Conservation (phyloP, 768 basidiomycete genomes). For the Cytidiella melzeri region DNA sequence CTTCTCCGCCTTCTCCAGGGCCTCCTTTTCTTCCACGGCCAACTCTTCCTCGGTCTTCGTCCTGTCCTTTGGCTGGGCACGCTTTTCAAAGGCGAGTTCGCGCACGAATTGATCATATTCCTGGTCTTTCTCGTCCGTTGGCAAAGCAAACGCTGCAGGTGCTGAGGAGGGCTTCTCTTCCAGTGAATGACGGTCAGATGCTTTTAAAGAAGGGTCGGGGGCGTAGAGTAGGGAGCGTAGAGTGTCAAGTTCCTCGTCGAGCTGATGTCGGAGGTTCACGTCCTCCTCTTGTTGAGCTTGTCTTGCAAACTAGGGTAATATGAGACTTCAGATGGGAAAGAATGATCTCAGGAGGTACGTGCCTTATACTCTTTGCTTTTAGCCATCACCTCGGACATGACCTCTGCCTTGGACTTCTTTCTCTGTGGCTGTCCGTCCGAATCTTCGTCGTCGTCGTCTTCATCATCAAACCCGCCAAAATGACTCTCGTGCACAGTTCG, state of each 20-base stretch:
- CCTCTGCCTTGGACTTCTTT: slow-evolving; percentile 91
- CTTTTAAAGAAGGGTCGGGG: slow-evolving; percentile 35
- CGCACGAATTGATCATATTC: slow-evolving; percentile 92
- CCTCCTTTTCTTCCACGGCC: slow-evolving; percentile 81
- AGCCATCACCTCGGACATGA: slow-evolving; percentile 96
- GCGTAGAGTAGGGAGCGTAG: slow-evolving; percentile 70
- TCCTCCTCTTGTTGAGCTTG: slow-evolving; percentile 85
- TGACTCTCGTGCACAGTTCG: slow-evolving; percentile 64
- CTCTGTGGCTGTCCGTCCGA: slow-evolving; percentile 58
- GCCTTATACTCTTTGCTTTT: slow-evolving; percentile 98
- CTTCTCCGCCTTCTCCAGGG: slow-evolving; percentile 80
- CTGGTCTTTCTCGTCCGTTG: slow-evolving; percentile 35
- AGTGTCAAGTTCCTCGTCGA: slow-evolving; percentile 83
- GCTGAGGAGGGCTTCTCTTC: background rate
- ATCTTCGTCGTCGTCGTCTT: slow-evolving; percentile 44
- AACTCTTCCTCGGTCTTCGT: slow-evolving; percentile 96
- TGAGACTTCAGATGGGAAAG: background rate
- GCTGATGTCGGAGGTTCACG: slow-evolving; percentile 77
- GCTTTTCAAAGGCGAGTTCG: slow-evolving; percentile 87
- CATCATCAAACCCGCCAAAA: slow-evolving; percentile 83
- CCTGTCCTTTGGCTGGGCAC: slow-evolving; percentile 90
- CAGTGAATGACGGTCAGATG: slow-evolving; percentile 13
- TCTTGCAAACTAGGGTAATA: slow-evolving; percentile 55
- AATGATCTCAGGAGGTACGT: slow-evolving; percentile 17
- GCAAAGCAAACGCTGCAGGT: background rate